These are phyloP conservation scores for Lentinula raphanica DNA, from an alignment of 768 basidiomycete species.

Conservation along the genomic window DNA sequence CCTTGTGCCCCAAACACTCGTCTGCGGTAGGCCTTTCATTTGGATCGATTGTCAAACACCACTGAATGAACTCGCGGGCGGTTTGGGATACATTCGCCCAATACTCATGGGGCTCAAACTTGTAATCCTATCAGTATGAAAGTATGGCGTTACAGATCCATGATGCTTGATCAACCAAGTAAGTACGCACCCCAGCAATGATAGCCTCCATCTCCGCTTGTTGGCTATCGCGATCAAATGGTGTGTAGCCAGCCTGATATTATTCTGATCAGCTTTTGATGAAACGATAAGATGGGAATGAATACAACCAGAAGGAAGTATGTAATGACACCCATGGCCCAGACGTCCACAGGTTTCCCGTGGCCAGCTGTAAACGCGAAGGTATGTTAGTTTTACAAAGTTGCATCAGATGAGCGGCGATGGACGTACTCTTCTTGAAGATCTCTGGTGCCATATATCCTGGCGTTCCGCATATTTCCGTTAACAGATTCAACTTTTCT, in stretches of 20 bases:
- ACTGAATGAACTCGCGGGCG: slow-evolving; percentile 76
- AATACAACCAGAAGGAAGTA: slow-evolving; percentile 3
- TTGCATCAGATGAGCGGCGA: background rate
- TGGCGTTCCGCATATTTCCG: slow-evolving; percentile 94
- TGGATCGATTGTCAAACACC: slow-evolving; percentile 86
- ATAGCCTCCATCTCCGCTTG: slow-evolving; percentile 94
- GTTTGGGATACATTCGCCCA: slow-evolving; percentile 81
- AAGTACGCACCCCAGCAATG: slow-evolving; percentile 49
- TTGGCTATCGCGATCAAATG: slow-evolving; percentile 90
- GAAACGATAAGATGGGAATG: too few species aligned
- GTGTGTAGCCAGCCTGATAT: slow-evolving; percentile 88
- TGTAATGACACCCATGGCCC: slow-evolving; percentile 98
- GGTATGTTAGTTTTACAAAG: slow-evolving; percentile 5
- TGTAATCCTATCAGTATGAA: slow-evolving; percentile 60
- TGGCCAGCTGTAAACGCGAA: slow-evolving; percentile 61
- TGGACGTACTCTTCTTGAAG: slow-evolving; percentile 73
- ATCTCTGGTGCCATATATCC: slow-evolving; percentile 98
- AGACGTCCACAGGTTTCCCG: slow-evolving; percentile 89
- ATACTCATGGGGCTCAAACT: slow-evolving; percentile 75
- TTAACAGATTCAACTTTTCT: slow-evolving; percentile 79
- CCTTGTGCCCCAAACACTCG: slow-evolving; percentile 66
- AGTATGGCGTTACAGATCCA: too few species aligned
- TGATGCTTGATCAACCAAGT: background rate
- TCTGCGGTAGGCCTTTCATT: slow-evolving; percentile 71
- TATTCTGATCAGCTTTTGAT: slow-evolving; percentile 31